Evolutionary conservation across 345 rosid genomes (phyloP), one percentile per base, ranked within the genome.

Genomic region (Viola odorata): DNA sequence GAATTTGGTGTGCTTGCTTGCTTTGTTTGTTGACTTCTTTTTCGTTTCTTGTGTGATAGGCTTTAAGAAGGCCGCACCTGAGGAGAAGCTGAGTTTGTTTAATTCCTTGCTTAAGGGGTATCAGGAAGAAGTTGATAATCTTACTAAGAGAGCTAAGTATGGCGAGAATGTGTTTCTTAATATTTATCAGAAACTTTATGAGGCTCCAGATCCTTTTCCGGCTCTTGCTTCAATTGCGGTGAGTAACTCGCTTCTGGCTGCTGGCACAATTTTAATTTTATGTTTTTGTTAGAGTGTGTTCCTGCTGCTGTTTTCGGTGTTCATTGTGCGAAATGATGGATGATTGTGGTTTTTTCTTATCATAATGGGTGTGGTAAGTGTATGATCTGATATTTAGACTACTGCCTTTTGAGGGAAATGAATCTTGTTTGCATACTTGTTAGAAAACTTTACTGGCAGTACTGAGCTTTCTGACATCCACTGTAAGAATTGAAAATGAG

Each of bases 61-160:
- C 82, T 91, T 94, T 80, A 94, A 94, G 80, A 94, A 86, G 86
- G 99, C 99, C 71, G 81, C 97, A 7, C 51, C 86, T 0, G 96
- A 94, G 67, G 88, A 90, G 41, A 91, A 90, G 78, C 80, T 88
- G 74, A 75, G 81, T 66, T 73, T 86, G 82, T 94, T 94, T 77
- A 90, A 82, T 72, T 80, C 99, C 51, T 81, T 94, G 69, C 97
- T 94, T 12, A 94, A 86, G 84, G 89, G 92, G 53, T 94, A 88
- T 73, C 99, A 91, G 76, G 99, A 94, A 82, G 99, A 94, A 86
- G 97, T 94, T 38, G 97, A 94, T 80, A 94, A 91, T 78, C 87
- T 94, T 58, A 94, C 99, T 65, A 94, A 94, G 83, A 91, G 99
- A 76, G 97, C 97, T 38, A 94, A 94, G 70, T 88, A 83, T 78